phyloP scores from a whole-genome alignment of 805 yeast genomes.

The Candida odintsovae region DNA sequence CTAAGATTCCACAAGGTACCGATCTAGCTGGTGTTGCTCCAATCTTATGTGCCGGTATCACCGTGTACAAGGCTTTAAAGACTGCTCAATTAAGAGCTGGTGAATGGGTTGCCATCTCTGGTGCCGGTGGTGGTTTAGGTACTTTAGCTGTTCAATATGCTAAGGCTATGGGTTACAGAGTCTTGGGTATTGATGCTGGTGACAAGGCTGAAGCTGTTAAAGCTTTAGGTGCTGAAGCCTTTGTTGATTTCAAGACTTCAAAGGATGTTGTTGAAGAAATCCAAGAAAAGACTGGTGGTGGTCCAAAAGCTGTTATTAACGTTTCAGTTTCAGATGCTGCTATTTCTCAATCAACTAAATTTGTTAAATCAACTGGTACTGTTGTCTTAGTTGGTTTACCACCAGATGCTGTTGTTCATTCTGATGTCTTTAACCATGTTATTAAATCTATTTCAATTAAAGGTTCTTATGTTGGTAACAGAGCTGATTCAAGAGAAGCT shows the following conservation, averaged over 20 bases:
- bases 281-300: conserved; percentile 54
- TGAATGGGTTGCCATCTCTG: conserved; percentile 32
- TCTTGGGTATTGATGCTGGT: conserved; percentile 13
- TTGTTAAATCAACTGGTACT: conserved; percentile 60
- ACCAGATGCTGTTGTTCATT: conserved; percentile 62
- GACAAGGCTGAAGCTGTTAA: conserved; percentile 14
- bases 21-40: conserved; percentile 77
- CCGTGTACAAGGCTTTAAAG: conserved; percentile 86
- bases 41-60: conserved; percentile 84
- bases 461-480: conserved; percentile 85
- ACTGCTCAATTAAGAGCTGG: conserved; percentile 64
- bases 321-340: conserved; percentile 66
- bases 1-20: conserved; percentile 63
- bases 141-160: conserved; percentile 13
- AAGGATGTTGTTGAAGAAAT: conserved; percentile 50
- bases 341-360: conserved; percentile 50
- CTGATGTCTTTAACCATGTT: conserved; percentile 66
- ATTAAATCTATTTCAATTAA: conserved; percentile 61
- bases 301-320: conserved; percentile 67
- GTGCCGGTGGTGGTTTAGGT: conserved; percentile 16
- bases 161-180: conserved; percentile 15
- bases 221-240: conserved; percentile 56
- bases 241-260: conserved; percentile 50
- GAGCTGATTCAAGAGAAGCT: conserved; percentile 78
- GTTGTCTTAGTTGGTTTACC: conserved; percentile 73